phyloP scores from a whole-genome alignment of 2,329 filamentous ascomycete genomes.

The Talaromyces albobiverticillius region DNA sequence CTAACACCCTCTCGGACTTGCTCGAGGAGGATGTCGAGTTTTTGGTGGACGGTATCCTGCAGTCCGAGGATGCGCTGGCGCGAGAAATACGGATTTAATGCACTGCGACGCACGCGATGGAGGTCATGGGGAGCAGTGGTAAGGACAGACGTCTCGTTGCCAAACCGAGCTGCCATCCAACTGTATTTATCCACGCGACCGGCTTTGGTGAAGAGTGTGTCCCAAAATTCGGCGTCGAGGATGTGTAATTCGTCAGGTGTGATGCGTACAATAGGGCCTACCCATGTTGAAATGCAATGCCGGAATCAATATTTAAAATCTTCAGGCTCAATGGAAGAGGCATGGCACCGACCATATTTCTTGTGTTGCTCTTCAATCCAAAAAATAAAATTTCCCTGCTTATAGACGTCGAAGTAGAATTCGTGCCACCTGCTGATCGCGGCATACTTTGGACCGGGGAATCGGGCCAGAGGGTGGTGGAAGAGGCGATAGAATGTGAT shows the following conservation, averaged over 20 bases:
- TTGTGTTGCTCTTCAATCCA: constrained; percentile 26
- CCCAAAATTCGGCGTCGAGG: constrained; percentile 2
- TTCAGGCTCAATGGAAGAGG: not conserved
- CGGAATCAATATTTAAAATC: not conserved
- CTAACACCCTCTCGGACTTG: not conserved
- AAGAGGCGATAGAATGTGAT: constrained; percentile 15
- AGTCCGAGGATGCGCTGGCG: constrained; percentile 3
- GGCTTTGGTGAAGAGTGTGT: not conserved
- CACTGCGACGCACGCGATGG: constrained; percentile 4
- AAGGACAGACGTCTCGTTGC: not conserved
- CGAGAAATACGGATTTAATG: constrained; percentile 10
- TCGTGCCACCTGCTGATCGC: constrained; percentile 20
- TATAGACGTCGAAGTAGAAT: constrained; percentile 21
- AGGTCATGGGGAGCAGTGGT: not conserved
- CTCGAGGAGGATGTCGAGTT: not conserved
- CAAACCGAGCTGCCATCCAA: constrained; percentile 10
- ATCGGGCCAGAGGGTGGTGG: constrained; percentile 20
- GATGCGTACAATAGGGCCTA: constrained; percentile 19
- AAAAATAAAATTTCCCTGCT: constrained; percentile 24
- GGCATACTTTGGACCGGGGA: constrained; percentile 21
- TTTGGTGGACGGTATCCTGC: constrained; percentile 3
- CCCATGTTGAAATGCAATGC: not conserved
- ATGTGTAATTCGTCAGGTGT: constrained; percentile 9
- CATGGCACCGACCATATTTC: constrained; percentile 28
- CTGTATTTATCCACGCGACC: constrained; percentile 4